Base-by-base conservation (phyloP, 352 stramenopile genomes). In the Phytophthora idaei region DNA sequence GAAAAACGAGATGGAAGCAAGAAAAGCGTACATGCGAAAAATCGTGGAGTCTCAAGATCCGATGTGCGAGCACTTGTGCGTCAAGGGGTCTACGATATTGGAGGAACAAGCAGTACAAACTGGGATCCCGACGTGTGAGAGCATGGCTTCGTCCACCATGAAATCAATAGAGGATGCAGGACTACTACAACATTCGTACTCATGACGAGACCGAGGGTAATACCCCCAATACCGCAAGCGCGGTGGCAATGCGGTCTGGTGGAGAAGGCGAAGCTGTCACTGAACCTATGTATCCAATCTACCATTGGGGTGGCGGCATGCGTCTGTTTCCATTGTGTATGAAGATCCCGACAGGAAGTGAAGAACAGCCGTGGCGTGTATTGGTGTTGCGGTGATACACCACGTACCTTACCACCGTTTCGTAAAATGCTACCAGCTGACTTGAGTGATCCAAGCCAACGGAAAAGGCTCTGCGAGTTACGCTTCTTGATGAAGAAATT, bases 401-500 rank as follows among this genome's bases (percentile, higher is more conserved):
- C 12, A 3, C 52, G 53, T 45, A 41, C 12, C 14, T 29, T 67
- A 1, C 42, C 51, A 0, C 57, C 34, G 8, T 55, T 46, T 50
- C 56, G 50, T 11, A 15, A 31, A 17, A 10, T 71, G 10, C 37
- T 10, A 9, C 34, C 50, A n/a, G 3, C 1, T 14, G 64, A 63
- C 39, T 58, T 71, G 27, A 59, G 34, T 25, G 34, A 47, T 53
- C 17, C 7, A 14, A 71, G 62, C 9, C 57, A 67, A 27, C 39
- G 57, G 4, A 71, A 71, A 10, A 11, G 48, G 21, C 27, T 71
- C 6, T 54, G 64, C 31, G 57, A 62, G 25, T n/a, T 67, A 1
- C 45, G 44, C 15, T 71, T 60, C 11, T 5, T 67, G 14, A 59
- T 71, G 51, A 39, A 50, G 9, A 67, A 62, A 41, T 61, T 61